Base-by-base conservation (phyloP, 441 rosid genomes). In the Raphanus hybrid region DNA sequence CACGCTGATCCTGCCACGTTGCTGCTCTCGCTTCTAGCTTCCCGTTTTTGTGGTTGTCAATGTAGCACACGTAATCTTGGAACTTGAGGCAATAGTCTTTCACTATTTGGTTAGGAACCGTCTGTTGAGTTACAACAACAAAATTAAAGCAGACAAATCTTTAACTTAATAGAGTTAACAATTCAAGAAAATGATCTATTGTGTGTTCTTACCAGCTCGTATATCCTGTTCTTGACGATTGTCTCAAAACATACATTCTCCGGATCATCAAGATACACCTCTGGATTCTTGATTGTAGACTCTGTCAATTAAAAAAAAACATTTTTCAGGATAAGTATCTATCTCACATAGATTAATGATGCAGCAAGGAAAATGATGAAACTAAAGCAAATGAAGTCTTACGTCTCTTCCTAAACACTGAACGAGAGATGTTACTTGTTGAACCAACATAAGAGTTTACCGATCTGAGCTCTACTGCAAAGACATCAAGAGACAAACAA, bases 221-320 rank as follows among this genome's bases (percentile, higher is more conserved):
- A 71, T 20, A 14, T 20, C 48, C 73, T 71, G 2, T 45, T 78
- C 69, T 78, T 78, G 23, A 78, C 23, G 8, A 2, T 3, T 8
- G 77, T 71, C 57, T 65, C 68, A 4, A 78, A 71, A 27, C 12
- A 12, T 32, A 67, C 0, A 23, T 78, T 78, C 3, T 45, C 23
- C 6, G 81, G 81, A 71, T 78, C 23, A 34, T 78, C 76, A 4
- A 71, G 32, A 23, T 77, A 71, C 12, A 1, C 27, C 63, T 77
- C 76, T 35, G 73, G 76, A 34, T 71, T 65, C 32, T 45, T 20
- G 5, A 57, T 66, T 66, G 4, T 34, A 0, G 67, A 14, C 10
- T 1, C 80, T 70, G 71, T 70, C 41, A 18, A 77, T 66, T 4
- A 50, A 61, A 15, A 77, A 71, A 11, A 34, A 23, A 50, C 23